These are phyloP conservation scores for Vitis riparia DNA, from an alignment of 164 flowering plant species.

Conservation along the genomic window DNA sequence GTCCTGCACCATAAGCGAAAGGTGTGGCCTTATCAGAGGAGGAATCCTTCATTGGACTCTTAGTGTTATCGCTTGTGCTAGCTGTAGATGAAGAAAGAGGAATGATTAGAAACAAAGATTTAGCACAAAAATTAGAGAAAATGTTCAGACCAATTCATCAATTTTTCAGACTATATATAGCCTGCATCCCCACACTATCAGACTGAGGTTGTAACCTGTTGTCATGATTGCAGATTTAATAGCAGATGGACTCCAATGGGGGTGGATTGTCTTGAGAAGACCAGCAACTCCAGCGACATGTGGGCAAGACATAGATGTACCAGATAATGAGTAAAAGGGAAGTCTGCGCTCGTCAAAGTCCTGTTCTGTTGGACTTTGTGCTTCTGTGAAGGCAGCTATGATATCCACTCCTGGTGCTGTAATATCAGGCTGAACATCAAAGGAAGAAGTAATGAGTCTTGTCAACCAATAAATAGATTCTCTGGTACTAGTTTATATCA, in stretches of 20 bases:
- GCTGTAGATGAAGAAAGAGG: constrained; percentile 31
- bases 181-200: neutral
- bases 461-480: neutral
- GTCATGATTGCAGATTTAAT: constrained; percentile 52
- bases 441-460: neutral
- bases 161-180: neutral
- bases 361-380: constrained; percentile 17
- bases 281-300: constrained; percentile 50
- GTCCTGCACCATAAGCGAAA: constrained; percentile 59
- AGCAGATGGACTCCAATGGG: constrained; percentile 45
- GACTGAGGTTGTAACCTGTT: constrained; percentile 17
- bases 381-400: constrained; percentile 36
- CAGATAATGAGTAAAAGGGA: constrained; percentile 27
- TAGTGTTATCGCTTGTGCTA: constrained; percentile 40
- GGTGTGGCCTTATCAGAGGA: constrained; percentile 39
- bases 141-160: neutral
- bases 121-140: neutral
- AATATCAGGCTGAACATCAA: constrained; percentile 36
- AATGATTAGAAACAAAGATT: neutral
- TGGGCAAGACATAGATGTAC: constrained; percentile 60
- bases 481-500: too few relatives aligned
- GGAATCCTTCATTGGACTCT: constrained; percentile 29
- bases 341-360: constrained; percentile 21
- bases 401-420: constrained; percentile 43
- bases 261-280: constrained; percentile 41